Evolutionary conservation across 257 asterid genomes (phyloP).

Genomic region (Osmanthus fragrans): DNA sequence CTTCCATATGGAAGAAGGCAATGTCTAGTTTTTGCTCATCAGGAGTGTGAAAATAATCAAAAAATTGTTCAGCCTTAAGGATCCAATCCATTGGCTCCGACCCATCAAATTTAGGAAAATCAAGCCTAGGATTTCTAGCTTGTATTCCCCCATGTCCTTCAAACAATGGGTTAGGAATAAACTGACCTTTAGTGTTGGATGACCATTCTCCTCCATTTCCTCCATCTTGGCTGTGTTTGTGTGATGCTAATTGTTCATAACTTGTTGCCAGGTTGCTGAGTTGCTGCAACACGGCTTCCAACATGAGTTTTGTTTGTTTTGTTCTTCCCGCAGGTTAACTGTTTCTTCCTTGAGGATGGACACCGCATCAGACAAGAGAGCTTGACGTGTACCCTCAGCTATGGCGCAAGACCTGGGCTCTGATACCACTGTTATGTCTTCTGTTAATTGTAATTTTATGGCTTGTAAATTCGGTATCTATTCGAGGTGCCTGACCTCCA

Average conservation of each 20-base stretch:
- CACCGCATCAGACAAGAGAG: neutral
- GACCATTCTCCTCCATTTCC: neutral
- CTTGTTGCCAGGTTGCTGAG: neutral
- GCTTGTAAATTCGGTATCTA: too few relatives aligned
- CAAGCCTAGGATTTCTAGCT: neutral
- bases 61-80: neutral
- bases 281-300: neutral
- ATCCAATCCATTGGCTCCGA: neutral
- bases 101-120: neutral
- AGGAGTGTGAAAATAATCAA: neutral
- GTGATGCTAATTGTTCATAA: neutral
- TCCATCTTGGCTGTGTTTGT: neutral
- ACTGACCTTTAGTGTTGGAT: neutral
- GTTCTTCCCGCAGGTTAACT: neutral
- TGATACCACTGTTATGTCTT: neutral
- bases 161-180: neutral
- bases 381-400: neutral
- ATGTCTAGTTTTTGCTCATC: neutral
- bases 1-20: neutral
- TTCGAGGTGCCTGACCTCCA: too few relatives aligned
- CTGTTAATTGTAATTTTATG: neutral
- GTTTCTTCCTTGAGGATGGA: neutral
- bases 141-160: neutral
- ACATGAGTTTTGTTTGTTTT: neutral
- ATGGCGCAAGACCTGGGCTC: neutral